A percentile compares a stretch with the other conserved stretches of the same genome.
phyloP scores from a whole-genome alignment of 345 rosid species.

The Aethionema arabicum region DNA sequence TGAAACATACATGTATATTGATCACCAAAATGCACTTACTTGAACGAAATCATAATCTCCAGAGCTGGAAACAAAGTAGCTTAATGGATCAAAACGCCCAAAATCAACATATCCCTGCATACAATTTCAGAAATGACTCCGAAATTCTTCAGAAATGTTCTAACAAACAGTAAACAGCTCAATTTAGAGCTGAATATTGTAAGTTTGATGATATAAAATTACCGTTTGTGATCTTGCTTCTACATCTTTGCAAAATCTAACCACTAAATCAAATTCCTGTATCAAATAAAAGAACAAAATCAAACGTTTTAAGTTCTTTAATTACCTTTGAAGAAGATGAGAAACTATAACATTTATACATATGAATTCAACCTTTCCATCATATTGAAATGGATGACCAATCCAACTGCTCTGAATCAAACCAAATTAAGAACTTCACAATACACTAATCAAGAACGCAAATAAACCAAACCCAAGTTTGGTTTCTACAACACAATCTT shows the following conservation, averaged over 20 bases:
- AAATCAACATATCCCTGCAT: constrained; percentile 89
- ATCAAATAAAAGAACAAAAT: constrained; percentile 20
- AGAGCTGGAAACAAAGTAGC: constrained; percentile 63
- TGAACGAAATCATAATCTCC: constrained; percentile 67
- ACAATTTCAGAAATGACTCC: constrained; percentile 1
- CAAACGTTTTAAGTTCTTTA: constrained; percentile 6
- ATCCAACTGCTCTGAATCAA: constrained; percentile 66
- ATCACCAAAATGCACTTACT: constrained; percentile 44
- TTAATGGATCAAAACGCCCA: constrained; percentile 65
- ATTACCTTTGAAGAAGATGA: background rate
- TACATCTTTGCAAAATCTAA: constrained; percentile 92
- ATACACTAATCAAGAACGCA: constrained; percentile 6
- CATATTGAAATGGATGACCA: constrained; percentile 58
- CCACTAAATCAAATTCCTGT: constrained; percentile 69
- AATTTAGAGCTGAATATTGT: background rate
- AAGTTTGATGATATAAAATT: constrained; percentile 38
- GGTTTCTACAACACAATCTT: constrained; percentile 2
- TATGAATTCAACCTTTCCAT: constrained; percentile 52
- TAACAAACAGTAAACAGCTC: too few relatives aligned
- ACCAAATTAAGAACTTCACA: constrained; percentile 38
- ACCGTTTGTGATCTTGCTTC: constrained; percentile 84
- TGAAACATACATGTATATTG: background rate
- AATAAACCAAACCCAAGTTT: constrained; percentile 15
- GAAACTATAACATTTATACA: background rate
- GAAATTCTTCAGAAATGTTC: too few relatives aligned